These are phyloP conservation scores for Diaporthe sp. DNA, from an alignment of 2,329 filamentous ascomycete genomes.

Conservation along the genomic window DNA sequence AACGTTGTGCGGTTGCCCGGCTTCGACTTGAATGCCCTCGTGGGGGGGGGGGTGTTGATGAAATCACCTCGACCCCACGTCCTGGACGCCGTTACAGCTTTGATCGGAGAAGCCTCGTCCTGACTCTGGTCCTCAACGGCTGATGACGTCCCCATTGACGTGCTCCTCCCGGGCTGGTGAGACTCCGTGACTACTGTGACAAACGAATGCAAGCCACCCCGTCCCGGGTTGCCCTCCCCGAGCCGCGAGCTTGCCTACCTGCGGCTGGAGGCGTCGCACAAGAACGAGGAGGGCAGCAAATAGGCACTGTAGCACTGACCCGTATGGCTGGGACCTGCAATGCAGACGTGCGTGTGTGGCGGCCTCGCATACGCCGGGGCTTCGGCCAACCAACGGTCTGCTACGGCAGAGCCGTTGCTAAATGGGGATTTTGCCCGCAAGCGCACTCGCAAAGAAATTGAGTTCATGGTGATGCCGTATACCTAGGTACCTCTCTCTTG, in stretches of 20 bases:
- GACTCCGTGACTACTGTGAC: not conserved
- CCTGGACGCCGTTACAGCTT: not conserved
- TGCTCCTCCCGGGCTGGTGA: not conserved
- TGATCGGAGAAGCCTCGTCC: not conserved
- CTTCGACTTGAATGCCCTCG: not conserved
- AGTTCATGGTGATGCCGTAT: not conserved
- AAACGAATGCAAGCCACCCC: not conserved
- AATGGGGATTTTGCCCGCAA: not conserved
- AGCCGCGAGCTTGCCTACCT: not conserved
- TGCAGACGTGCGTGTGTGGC: not conserved
- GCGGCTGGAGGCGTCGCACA: not conserved
- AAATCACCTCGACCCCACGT: not conserved
- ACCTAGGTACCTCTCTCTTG: not conserved
- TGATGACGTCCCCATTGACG: not conserved
- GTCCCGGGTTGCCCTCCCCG: conserved; percentile 1
- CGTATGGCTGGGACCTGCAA: conserved; percentile 10
- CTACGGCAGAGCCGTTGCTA: not conserved
- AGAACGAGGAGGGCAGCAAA: not conserved
- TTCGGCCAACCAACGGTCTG: not conserved
- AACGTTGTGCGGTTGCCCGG: not conserved
- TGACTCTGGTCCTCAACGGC: not conserved
- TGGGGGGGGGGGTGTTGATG: not conserved
- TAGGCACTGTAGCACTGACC: not conserved
- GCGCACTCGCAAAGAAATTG: not conserved
- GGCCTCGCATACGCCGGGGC: not conserved